Conservation (phyloP, 1,284 basidiomycete genomes). For the Wolfiporia cocos region DNA sequence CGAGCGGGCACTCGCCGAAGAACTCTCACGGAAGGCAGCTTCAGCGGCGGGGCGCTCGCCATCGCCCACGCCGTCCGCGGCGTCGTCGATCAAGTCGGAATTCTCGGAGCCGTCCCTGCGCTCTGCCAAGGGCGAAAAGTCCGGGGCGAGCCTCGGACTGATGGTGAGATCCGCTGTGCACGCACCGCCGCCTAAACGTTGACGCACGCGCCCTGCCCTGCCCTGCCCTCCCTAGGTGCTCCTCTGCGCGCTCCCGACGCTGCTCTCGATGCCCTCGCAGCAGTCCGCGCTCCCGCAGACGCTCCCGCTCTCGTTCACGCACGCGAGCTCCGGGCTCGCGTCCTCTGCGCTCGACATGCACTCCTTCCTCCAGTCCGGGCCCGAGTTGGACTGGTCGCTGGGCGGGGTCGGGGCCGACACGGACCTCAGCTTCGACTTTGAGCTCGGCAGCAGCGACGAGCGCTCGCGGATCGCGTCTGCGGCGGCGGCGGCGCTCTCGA, state of each 20-base stretch:
- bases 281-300: slow-evolving; percentile 39
- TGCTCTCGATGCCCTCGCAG: slow-evolving; percentile 58
- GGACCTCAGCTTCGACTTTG: slow-evolving; percentile 53
- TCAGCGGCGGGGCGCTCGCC: slow-evolving; percentile 8
- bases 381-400: slow-evolving; percentile 52
- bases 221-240: too few relatives aligned
- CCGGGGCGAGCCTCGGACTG: slow-evolving; percentile 58
- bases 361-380: slow-evolving; percentile 24
- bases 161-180: slow-evolving; percentile 44
- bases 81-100: slow-evolving; percentile 43
- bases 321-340: slow-evolving; percentile 28
- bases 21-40: slow-evolving; percentile 44
- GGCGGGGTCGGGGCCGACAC: slow-evolving; percentile 37
- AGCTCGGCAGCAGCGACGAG: slow-evolving; percentile 43
- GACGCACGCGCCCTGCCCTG: too few relatives aligned
- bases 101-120: slow-evolving; percentile 34
- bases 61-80: slow-evolving; percentile 19
- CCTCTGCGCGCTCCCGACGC: slow-evolving; percentile 53
- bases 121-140: slow-evolving; percentile 39
- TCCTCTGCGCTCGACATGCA: slow-evolving; percentile 45
- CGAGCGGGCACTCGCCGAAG: slow-evolving; percentile 55
- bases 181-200: background rate
- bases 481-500: slow-evolving; percentile 18
- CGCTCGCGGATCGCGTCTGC: slow-evolving; percentile 24
- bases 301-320: slow-evolving; percentile 45